Evolutionary conservation across 176 grass and related monocot genomes (phyloP).

Genomic region (Pontederia crassipes): DNA sequence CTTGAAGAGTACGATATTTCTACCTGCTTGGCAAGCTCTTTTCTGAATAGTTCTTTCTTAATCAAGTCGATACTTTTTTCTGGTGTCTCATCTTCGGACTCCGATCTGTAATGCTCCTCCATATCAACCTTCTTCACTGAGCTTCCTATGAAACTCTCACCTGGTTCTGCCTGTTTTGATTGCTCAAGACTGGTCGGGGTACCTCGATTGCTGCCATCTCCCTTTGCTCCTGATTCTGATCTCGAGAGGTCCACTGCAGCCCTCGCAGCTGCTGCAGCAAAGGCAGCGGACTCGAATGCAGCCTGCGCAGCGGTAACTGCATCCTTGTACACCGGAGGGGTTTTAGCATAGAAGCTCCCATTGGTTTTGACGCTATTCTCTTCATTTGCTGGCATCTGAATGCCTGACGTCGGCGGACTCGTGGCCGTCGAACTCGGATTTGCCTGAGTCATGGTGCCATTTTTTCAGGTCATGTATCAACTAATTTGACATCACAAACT

Average conservation of each 20-base stretch:
- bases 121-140: slow-evolving; percentile 1
- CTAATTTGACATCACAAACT: neutral
- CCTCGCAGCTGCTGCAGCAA: slow-evolving; percentile 69
- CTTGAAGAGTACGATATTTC: neutral
- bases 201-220: neutral
- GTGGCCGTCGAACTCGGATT: neutral
- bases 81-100: neutral
- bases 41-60: neutral
- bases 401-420: no score
- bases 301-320: slow-evolving; percentile 64
- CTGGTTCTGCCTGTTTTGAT: neutral
- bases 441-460: neutral
- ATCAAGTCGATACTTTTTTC: neutral
- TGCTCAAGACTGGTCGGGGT: neutral
- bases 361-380: neutral
- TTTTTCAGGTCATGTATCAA: neutral
- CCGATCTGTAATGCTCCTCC: neutral
- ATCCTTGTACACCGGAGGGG: slow-evolving; percentile 38
- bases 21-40: neutral
- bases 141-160: neutral
- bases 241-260: slow-evolving; percentile 64
- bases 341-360: slow-evolving; percentile 1
- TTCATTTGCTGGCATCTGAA: neutral
- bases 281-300: slow-evolving; percentile 62
- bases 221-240: slow-evolving; percentile 16